Base-by-base conservation (phyloP, 2,329 filamentous ascomycete genomes). In the Fusarium transvaalense region DNA sequence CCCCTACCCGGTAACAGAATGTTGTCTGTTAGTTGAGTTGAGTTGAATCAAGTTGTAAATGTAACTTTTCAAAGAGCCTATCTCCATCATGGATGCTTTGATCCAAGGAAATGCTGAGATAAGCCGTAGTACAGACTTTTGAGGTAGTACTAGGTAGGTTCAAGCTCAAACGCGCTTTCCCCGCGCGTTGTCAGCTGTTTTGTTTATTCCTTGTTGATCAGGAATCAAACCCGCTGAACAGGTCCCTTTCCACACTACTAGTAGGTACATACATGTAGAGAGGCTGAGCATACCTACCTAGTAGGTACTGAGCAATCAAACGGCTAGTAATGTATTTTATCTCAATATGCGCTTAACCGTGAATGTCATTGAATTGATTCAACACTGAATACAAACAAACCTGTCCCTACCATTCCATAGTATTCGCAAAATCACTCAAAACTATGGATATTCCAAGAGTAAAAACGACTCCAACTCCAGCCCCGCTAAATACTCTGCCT, bases 151-250 rank as follows among this genome's bases (percentile, higher is more conserved):
- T 27, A 37, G 13, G 34, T 27, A 13, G 37, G 25, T 6, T 6
- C 6, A 25, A 25, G 34, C 37, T 61, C 50, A 25, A 31, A 39
- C 41, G 53, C 58, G 34, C 31, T 41, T 59, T 50, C 57, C 58
- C 43, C 61, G 48, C 56, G 66, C 39, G 46, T n/a, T 17, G 50
- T 46, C 21, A 21, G 23, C 46, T 25, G 15, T 43, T 23, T 51
- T 41, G 60, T 66, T 61, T 57, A 41, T 55, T 66, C 52, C 51
- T 62, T 39, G 45, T 66, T 42, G 59, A 45, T 69, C 47, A 66
- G 56, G 65, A 54, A 69, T 38, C 42, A 66, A 66, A 45, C 42
- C 46, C 46, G 23, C 29, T 39, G 17, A 27, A 29, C 41, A 50
- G 35, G 35, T 27, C 27, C 23, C 19, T 32, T 23, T 21, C 12